Percentiles rank a stretch among this genome's conserved stretches.
phyloP scores from a whole-genome alignment of 1,139 yeast genomes.

The Pichiaceae sp. region DNA sequence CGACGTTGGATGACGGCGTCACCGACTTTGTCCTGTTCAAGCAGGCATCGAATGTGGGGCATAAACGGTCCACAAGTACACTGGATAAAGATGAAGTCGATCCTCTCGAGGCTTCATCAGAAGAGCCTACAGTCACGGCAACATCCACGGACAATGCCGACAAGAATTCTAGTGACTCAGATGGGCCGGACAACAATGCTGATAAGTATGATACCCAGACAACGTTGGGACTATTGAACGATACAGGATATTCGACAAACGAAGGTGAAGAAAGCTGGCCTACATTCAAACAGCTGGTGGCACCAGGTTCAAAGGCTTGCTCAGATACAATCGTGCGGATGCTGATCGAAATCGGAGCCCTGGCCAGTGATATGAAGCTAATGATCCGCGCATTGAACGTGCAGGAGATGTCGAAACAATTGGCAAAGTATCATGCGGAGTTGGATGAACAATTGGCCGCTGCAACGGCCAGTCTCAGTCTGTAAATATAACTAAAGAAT shows the following conservation, averaged over 20 bases:
- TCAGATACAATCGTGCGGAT: conserved; percentile 46
- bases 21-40: conserved; percentile 48
- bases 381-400: conserved; percentile 56
- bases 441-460: background rate
- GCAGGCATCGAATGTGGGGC: conserved; percentile 29
- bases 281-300: conserved; percentile 17
- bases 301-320: conserved; percentile 26
- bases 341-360: conserved; percentile 50
- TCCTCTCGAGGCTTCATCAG: background rate
- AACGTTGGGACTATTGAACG: background rate
- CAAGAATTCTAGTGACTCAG: background rate
- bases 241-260: conserved; percentile 3
- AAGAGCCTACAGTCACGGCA: background rate
- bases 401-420: conserved; percentile 43
- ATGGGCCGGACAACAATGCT: background rate
- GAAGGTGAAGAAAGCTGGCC: conserved; percentile 17
- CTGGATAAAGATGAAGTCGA: background rate
- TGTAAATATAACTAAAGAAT: too few species aligned
- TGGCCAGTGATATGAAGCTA: conserved; percentile 56
- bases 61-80: background rate
- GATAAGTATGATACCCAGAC: background rate
- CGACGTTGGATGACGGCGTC: conserved; percentile 54
- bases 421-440: conserved; percentile 29
- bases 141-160: conserved; percentile 1
- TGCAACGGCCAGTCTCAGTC: too few species aligned